Evolutionary conservation across 805 yeast genomes (phyloP).

Genomic region (Jamesozyma piceae): DNA sequence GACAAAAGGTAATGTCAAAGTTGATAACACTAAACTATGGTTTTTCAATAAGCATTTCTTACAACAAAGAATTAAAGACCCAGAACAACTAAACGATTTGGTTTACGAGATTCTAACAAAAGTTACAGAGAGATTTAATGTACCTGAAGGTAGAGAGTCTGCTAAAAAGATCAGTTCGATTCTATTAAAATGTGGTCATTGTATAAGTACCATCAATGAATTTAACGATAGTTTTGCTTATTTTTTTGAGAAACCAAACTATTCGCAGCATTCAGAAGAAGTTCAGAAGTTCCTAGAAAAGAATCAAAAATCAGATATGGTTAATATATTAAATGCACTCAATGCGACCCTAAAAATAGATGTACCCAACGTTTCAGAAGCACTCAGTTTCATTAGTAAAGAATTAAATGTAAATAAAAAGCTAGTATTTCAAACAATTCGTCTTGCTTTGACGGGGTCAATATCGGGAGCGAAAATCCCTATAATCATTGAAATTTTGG

Average conservation of each 20-base stretch:
- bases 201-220: conserved; percentile 47
- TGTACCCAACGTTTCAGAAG: conserved; percentile 4
- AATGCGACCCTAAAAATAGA: conserved; percentile 2
- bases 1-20: conserved; percentile 91
- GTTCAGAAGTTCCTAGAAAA: conserved; percentile 24
- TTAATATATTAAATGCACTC: conserved; percentile 13
- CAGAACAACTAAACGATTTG: conserved; percentile 29
- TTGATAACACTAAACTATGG: conserved; percentile 63
- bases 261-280: not conserved
- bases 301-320: conserved; percentile 8
- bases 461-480: conserved; percentile 63
- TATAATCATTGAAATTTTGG: conserved; percentile 46
- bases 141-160: conserved; percentile 8
- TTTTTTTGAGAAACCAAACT: conserved; percentile 35
- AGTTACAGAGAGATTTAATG: conserved; percentile 10
- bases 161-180: conserved; percentile 33
- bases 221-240: conserved; percentile 40
- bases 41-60: conserved; percentile 72
- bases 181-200: conserved; percentile 38
- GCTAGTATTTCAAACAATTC: conserved; percentile 44
- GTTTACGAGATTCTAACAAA: conserved; percentile 27
- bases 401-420: conserved; percentile 20
- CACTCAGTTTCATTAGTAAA: not conserved
- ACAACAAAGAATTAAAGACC: conserved; percentile 34
- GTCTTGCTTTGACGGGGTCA: conserved; percentile 65